Evolutionary conservation across 192 early-diverging fungal genomes (phyloP).

Genomic region (Coemansia sp.): DNA sequence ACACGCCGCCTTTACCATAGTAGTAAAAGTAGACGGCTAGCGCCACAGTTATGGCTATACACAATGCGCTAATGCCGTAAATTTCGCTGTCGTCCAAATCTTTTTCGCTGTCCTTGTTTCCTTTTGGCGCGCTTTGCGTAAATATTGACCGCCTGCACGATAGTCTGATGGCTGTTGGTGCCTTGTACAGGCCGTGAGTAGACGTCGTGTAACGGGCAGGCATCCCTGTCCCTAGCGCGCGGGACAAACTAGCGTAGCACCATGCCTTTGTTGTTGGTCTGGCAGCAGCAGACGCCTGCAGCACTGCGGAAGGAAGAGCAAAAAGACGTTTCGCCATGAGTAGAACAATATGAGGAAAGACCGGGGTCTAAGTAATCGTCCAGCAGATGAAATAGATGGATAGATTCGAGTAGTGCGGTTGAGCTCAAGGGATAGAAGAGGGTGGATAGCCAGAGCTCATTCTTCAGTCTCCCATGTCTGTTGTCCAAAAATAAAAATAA

Average conservation of each 20-base stretch:
- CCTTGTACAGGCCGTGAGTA: background rate
- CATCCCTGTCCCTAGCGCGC: background rate
- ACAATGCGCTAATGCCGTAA: background rate
- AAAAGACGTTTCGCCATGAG: conserved; percentile 2
- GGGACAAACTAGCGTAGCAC: background rate
- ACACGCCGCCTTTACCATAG: conserved; percentile 33
- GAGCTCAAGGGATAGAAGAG: no score
- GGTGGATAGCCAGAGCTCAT: no score
- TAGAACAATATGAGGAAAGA: no score
- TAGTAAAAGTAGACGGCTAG: conserved; percentile 32
- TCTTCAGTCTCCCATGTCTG: no score
- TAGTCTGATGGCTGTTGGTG: background rate
- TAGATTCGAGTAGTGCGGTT: no score
- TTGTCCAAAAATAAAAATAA: no score
- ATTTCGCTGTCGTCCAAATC: background rate
- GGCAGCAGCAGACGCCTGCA: no score
- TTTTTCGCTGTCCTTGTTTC: no score
- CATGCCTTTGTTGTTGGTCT: background rate
- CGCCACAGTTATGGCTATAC: conserved; percentile 14
- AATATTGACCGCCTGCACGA: background rate
- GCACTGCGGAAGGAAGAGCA: no score
- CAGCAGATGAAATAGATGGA: no score
- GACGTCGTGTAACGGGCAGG: background rate
- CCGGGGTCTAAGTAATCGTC: no score
- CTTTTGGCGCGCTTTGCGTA: background rate